Evolutionary conservation across 768 basidiomycete species (phyloP).

Genomic region (Dentipellis fragilis): DNA sequence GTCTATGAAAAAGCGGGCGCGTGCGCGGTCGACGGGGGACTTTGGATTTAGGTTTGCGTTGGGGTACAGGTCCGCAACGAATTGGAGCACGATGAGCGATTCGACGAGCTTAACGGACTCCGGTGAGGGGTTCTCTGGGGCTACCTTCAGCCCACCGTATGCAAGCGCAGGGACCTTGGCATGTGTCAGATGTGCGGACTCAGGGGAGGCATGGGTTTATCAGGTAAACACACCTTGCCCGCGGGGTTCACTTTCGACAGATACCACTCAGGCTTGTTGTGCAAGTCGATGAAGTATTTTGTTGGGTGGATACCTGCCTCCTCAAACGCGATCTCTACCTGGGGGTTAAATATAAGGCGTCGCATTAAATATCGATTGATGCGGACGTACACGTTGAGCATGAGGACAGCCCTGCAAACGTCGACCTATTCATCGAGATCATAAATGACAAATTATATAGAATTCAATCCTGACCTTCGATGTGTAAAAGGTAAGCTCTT

Average conservation of each 20-base stretch:
- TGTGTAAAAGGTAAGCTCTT: not conserved
- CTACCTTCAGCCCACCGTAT: conserved; percentile 49
- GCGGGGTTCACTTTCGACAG: conserved; percentile 54
- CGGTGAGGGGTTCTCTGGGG: conserved; percentile 46
- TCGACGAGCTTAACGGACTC: conserved; percentile 55
- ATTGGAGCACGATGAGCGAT: conserved; percentile 56
- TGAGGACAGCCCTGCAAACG: not conserved
- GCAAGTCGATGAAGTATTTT: conserved; percentile 47
- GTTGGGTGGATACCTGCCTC: conserved; percentile 42
- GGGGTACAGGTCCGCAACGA: conserved; percentile 52
- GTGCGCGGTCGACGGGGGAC: conserved; percentile 47
- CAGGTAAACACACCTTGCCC: conserved; percentile 54
- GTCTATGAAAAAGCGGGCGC: conserved; percentile 56
- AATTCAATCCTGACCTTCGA: not conserved
- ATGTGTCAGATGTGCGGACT: not conserved
- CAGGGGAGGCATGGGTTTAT: no score
- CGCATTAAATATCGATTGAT: not conserved
- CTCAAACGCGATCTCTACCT: conserved; percentile 53
- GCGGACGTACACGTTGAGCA: not conserved
- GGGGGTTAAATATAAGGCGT: not conserved
- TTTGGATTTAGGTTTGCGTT: conserved; percentile 37
- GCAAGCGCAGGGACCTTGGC: conserved; percentile 46
- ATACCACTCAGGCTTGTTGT: conserved; percentile 64
- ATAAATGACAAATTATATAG: not conserved
- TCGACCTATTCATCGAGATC: no score